Conservation (phyloP, 768 basidiomycete species). For the Mycena sanguinolenta region DNA sequence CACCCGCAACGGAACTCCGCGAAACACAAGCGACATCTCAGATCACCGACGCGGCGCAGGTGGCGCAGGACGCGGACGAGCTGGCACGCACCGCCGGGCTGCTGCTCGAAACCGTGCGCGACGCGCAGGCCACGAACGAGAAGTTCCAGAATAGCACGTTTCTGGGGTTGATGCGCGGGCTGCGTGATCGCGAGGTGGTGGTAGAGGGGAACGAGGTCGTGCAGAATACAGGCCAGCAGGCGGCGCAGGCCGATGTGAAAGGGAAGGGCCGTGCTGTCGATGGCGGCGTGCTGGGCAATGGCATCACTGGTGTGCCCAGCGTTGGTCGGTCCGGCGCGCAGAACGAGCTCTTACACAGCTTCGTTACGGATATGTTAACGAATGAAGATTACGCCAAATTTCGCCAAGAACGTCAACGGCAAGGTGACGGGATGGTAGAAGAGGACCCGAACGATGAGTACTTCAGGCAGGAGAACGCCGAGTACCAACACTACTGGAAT, state of each 20-base stretch:
- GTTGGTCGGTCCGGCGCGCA: not conserved
- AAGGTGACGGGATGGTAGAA: slow-evolving; percentile 12
- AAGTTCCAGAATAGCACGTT: slow-evolving; percentile 92
- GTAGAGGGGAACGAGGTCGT: slow-evolving; percentile 88
- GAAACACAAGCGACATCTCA: slow-evolving; percentile 37
- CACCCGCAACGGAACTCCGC: not conserved
- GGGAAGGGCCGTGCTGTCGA: slow-evolving; percentile 67
- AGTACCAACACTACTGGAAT: slow-evolving; percentile 74
- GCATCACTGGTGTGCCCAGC: too few species aligned
- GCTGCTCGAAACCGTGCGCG: slow-evolving; percentile 80
- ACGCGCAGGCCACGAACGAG: slow-evolving; percentile 81
- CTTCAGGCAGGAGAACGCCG: slow-evolving; percentile 77
- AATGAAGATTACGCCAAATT: too few species aligned
- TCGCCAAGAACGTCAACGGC: slow-evolving; percentile 1
- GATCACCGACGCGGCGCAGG: slow-evolving; percentile 43
- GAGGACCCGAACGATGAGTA: slow-evolving; percentile 75
- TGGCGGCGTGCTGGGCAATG: too few species aligned
- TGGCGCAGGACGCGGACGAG: slow-evolving; percentile 67
- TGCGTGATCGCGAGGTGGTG: slow-evolving; percentile 83
- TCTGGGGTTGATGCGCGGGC: slow-evolving; percentile 86
- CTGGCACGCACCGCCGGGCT: slow-evolving; percentile 85
- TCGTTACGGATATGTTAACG: slow-evolving; percentile 12
- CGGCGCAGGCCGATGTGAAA: slow-evolving; percentile 59
- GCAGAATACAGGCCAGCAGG: slow-evolving; percentile 53
- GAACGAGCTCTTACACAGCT: slow-evolving; percentile 4